Evolutionary conservation across 345 rosid genomes (phyloP), one percentile per base, ranked within the genome.

Genomic region (Eutrema japonicum): DNA sequence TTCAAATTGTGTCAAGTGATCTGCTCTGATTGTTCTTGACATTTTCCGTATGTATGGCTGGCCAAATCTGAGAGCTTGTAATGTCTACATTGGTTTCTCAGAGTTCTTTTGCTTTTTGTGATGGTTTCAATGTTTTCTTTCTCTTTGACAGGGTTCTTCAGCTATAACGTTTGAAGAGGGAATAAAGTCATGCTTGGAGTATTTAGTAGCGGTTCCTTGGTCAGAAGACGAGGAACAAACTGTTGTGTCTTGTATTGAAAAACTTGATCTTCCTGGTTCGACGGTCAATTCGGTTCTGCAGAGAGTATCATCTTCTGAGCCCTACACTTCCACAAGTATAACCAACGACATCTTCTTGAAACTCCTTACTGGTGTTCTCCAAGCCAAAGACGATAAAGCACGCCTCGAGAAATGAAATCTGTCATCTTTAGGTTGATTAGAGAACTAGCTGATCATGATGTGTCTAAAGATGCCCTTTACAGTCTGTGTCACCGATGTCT

Each of bases 171-270:
- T 86, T 81, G 87, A 89, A 41, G 66, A 43, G 4, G 97, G 95
- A 14, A 78, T 91, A 22, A 36, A 40, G 63, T 80, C 90, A 36
- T 89, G 93, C 80, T 78, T 89, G 67, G 93, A 87, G 74, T 84
- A 86, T 78, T 77, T 91, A 76, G 95, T 89, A 82, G 90, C 88
- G 11, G 84, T 85, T 52, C 95, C 90, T 6, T 87, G 93, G 95
- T 85, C 93, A 32, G 84, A 83, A 65, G 86, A 83, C 6, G 95
- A 89, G 69, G 95, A 91, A 75, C 85, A 82, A 70, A 84, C 73
- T 55, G 68, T 91, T 53, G 59, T 87, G 26, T 79, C 84, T 32
- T 76, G 81, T 67, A 85, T 89, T 26, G 54, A 70, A 52, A 70
- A 89, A 73, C 91, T 89, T 38, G 69, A 87, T 46, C 89, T 91